Evolutionary conservation across 495 filamentous ascomycete species (phyloP).

Genomic region (Rhizodiscina lignyota): DNA sequence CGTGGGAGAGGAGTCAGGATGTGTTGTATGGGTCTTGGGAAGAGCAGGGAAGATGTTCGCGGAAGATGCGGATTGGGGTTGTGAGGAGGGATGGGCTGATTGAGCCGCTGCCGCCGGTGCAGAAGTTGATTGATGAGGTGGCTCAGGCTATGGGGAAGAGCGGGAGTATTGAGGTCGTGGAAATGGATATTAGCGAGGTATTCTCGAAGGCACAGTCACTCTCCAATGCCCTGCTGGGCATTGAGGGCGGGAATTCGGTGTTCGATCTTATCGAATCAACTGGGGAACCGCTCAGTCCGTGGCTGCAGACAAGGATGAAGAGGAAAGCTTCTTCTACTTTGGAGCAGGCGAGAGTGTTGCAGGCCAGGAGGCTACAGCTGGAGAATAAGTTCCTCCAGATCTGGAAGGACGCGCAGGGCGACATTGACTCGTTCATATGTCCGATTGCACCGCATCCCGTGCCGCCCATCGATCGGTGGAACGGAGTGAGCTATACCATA

Average conservation of each 20-base stretch:
- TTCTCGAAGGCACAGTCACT: conserved; percentile 35
- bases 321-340: conserved; percentile 26
- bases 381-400: conserved; percentile 38
- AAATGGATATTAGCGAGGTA: conserved; percentile 30
- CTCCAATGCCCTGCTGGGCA: conserved; percentile 37
- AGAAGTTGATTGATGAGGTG: conserved; percentile 35
- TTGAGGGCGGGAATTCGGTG: conserved; percentile 35
- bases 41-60: conserved; percentile 1
- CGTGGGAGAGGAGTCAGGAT: conserved; percentile 20
- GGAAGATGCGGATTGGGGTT: conserved; percentile 34
- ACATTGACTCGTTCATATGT: conserved; percentile 22
- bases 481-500: conserved; percentile 43
- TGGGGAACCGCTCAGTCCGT: conserved; percentile 40
- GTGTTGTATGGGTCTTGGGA: conserved; percentile 17
- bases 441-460: conserved; percentile 30
- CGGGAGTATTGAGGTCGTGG: conserved; percentile 32
- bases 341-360: conserved; percentile 29
- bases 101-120: conserved; percentile 41
- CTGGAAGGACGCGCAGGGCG: conserved; percentile 26
- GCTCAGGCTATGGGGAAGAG: conserved; percentile 20
- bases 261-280: conserved; percentile 36
- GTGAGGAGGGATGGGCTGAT: conserved; percentile 39
- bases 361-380: conserved; percentile 30
- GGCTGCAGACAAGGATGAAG: conserved; percentile 32
- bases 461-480: conserved; percentile 45